Evolutionary conservation across 331 rosid species (phyloP), one percentile per base, ranked within the genome.

Genomic region (Pyracantha coccinea): DNA sequence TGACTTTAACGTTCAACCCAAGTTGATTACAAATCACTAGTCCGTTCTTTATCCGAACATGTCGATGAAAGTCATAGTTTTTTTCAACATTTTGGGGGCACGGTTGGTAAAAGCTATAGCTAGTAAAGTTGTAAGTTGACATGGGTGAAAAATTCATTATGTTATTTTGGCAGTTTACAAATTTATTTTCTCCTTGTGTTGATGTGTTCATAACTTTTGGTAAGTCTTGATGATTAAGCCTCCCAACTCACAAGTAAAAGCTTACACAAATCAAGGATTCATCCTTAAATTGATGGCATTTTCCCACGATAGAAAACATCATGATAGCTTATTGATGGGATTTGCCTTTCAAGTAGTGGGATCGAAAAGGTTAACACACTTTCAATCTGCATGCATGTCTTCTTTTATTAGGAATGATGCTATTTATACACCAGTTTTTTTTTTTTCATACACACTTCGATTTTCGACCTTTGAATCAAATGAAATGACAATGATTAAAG

Each of bases 271-370:
- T 33, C 61, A 52, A 68, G 27, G 62, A 54, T 69, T 69, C 71
- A 53, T 72, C 54, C 81, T 78, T 35, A 38, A 31, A 50, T 64
- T 85, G 75, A 85, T 85, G 85, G 73, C 82, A 81, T 67, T 81
- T 38, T 11, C 77, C 86, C 89, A 83, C 85, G 58, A 74, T 58
- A 54, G n/a, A 76, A 35, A 78, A 85, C 80, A 78, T 63, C 55
- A 85, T 81, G 80, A 85, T 85, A 31, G 58, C 76, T 71, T 76
- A 64, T 83, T 80, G 76, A 71, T 27, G 83, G 73, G 50, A 13
- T 57, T 75, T 6, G 68, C 73, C 78, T 78, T 78, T 72, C 14
- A 41, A 71, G 78, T 76, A 71, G 78, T 82, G 90, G 59, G 3
- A 7, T n/a, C 10, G 24, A 8, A 53, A 53, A 53, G 10, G 59